Conservation (phyloP, 31 red algal genomes). For the Odonthalia washingtoniensis region DNA sequence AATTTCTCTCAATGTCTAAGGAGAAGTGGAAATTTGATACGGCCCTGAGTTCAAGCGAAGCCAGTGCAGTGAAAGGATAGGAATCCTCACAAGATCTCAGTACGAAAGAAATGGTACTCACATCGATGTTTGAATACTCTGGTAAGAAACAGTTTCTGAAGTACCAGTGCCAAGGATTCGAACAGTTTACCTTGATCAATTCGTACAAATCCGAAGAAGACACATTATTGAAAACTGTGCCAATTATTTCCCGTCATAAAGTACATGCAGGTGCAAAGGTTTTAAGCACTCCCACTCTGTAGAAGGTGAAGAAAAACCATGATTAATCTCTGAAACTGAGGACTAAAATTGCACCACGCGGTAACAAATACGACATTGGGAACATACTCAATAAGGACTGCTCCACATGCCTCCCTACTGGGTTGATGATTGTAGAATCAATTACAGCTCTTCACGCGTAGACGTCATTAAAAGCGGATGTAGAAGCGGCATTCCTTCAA, state of each 20-base stretch:
- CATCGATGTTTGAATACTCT: background rate
- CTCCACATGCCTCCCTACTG: conserved; percentile 35
- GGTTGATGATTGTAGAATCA: conserved; percentile 42
- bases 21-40: background rate
- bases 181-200: background rate
- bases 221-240: background rate
- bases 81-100: background rate
- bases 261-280: background rate
- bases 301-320: background rate
- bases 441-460: conserved; percentile 19
- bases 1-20: background rate
- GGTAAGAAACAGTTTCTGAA: background rate
- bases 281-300: background rate
- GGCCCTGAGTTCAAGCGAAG: background rate
- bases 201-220: background rate
- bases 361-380: conserved; percentile 39
- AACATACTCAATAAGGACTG: conserved; percentile 33
- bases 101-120: background rate
- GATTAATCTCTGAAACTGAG: background rate
- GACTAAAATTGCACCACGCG: conserved; percentile 39
- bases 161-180: background rate
- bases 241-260: background rate
- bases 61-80: background rate
- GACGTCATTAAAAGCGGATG: conserved; percentile 32
- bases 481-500: conserved; percentile 46